Base-by-base conservation (phyloP, 441 rosid genomes). In the Pelargonium exstipulatum region DNA sequence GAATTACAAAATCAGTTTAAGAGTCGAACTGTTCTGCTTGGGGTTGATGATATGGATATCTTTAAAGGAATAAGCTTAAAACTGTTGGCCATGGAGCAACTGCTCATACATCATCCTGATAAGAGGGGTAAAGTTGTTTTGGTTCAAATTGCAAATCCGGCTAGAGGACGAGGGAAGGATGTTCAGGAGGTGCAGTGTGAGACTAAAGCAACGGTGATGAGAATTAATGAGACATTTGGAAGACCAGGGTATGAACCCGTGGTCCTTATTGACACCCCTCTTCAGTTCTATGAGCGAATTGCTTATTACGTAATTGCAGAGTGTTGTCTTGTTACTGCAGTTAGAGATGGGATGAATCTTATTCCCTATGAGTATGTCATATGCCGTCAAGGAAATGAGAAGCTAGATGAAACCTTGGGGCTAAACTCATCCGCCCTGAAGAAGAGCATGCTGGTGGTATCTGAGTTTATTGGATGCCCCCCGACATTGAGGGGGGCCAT, bases 31-130 rank as follows among this genome's bases (percentile, higher is more conserved):
- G 90, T 91, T 62, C 70, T 89, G 82, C 92, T 91, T 0, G 95
- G 97, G 53, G 97, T 91, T 0, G 97, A 90, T 75, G 97, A 90
- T 76, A 91, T 91, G 97, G 97, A 91, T 81, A 87, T 91, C 48
- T 91, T 91, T 63, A 91, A 91, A 75, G 96, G 96, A 66, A 89
- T 91, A 70, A 91, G 92, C 78, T 80, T 91, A 80, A 91, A 91
- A 62, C 92, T 91, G 16, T 71, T 91, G 82, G 97, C 97, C 9
- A 85, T 91, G 95, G 97, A 89, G 71, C 95, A 88, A 71, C 80
- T 90, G 76, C 92, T 92, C 62, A 72, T 68, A n/a, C 95, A 88
- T 72, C 92, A 86, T 80, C 90, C 86, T 0, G 84, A 79, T 13
- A 86, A 80, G 67, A 76, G 76, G 64, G 90, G 95, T 64, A 71